Percentiles rank a stretch among this genome's conserved stretches.
Evolutionary conservation across 1,139 yeast genomes (phyloP).

Genomic region (Zygosaccharomyces pseudobailii): DNA sequence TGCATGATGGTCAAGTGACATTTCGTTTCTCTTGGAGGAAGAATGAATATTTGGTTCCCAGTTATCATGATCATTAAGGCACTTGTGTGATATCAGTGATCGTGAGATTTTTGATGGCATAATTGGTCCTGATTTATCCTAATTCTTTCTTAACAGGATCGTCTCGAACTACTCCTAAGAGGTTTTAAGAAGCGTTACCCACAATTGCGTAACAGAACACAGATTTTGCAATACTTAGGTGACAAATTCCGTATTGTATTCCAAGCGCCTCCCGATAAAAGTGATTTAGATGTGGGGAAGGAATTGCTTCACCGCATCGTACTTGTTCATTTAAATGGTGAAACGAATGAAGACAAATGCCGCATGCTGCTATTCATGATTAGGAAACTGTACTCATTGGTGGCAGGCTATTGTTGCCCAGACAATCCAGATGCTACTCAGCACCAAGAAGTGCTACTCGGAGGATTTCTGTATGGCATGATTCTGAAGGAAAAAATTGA

Average conservation of each 20-base stretch:
- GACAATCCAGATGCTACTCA: constrained; percentile 99
- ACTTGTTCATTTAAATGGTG: constrained; percentile 67
- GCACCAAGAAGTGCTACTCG: constrained; percentile 93
- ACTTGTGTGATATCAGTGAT: constrained; percentile 83
- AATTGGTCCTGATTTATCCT: constrained; percentile 76
- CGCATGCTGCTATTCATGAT: constrained; percentile 87
- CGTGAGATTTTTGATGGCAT: constrained; percentile 94
- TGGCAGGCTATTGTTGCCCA: constrained; percentile 94
- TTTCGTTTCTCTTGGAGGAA: constrained; percentile 96
- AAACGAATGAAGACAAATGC: constrained; percentile 67
- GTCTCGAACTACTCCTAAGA: constrained; percentile 87
- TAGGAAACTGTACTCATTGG: constrained; percentile 87
- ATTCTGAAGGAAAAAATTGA: constrained; percentile 93
- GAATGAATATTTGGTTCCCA: constrained; percentile 92
- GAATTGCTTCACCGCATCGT: constrained; percentile 81
- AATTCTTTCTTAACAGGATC: constrained; percentile 98
- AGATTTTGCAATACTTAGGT: constrained; percentile 89
- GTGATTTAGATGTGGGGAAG: constrained; percentile 87
- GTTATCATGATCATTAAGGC: constrained; percentile 92
- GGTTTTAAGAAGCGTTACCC: constrained; percentile 67
- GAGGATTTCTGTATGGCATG: constrained; percentile 97
- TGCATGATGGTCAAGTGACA: constrained; percentile 93
- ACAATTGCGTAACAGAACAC: constrained; percentile 71
- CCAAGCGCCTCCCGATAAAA: constrained; percentile 80
- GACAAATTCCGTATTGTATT: constrained; percentile 93